Percentiles rank a stretch among this genome's conserved stretches.
These are phyloP conservation scores for Claviceps purpurea DNA, from an alignment of 2,329 filamentous ascomycete genomes.

Conservation along the genomic window DNA sequence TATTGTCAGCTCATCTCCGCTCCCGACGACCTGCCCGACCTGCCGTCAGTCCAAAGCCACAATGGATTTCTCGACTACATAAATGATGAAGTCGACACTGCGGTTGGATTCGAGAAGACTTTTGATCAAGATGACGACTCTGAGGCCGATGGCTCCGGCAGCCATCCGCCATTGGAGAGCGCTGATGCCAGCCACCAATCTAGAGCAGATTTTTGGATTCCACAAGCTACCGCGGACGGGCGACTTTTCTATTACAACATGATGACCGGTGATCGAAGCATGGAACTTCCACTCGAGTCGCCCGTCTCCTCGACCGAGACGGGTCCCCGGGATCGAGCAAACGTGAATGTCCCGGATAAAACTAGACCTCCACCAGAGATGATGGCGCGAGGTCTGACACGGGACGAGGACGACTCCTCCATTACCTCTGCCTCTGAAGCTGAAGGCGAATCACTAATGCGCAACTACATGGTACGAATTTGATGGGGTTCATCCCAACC, in stretches of 20 bases:
- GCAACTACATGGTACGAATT: constrained; percentile 50
- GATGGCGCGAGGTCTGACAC: constrained; percentile 69
- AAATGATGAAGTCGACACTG: constrained; percentile 50
- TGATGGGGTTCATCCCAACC: background rate
- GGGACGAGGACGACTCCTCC: constrained; percentile 85
- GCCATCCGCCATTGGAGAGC: constrained; percentile 53
- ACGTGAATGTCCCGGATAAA: constrained; percentile 77
- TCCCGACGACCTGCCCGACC: constrained; percentile 61
- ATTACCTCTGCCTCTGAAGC: constrained; percentile 71
- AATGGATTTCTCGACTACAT: constrained; percentile 40
- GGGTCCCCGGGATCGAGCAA: constrained; percentile 78
- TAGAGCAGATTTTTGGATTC: constrained; percentile 95
- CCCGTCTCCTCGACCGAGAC: constrained; percentile 68
- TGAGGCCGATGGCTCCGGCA: constrained; percentile 44
- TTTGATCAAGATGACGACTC: constrained; percentile 54
- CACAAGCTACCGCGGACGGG: constrained; percentile 87
- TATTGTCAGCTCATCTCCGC: constrained; percentile 82
- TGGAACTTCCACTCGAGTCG: constrained; percentile 87
- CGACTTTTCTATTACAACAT: constrained; percentile 97
- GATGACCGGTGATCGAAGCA: constrained; percentile 85
- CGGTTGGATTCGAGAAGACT: constrained; percentile 53
- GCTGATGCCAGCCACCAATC: constrained; percentile 52
- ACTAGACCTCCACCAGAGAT: constrained; percentile 82
- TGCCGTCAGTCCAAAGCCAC: constrained; percentile 49
- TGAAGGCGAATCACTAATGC: constrained; percentile 61